A percentile compares a stretch with the other conserved stretches of the same genome.
Evolutionary conservation across 306 rosid species (phyloP).

Genomic region (cucumber (Cucumis sativus)): Cucumber_9930_V3 NC_026657.2:11905001-11905500

Average conservation of each 20-base stretch:
- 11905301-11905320: slow-evolving; percentile 64
- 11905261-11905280: slow-evolving; percentile 54
- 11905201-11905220: slow-evolving; percentile 55
- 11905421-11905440: not conserved
- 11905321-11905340: slow-evolving; percentile 53
- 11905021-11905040: slow-evolving; percentile 18
- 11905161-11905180: slow-evolving; percentile 26
- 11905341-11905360: not conserved
- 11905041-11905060: slow-evolving; percentile 2
- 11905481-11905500: too few relatives aligned
- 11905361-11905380: slow-evolving; percentile 3
- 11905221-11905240: slow-evolving; percentile 57
- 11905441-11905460: not conserved
- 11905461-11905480: too few relatives aligned
- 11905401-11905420: not conserved
- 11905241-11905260: slow-evolving; percentile 73
- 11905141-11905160: slow-evolving; percentile 67
- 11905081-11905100: slow-evolving; percentile 34
- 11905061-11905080: slow-evolving; percentile 14
- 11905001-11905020: slow-evolving; percentile 33
- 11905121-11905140: slow-evolving; percentile 58
- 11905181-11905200: slow-evolving; percentile 25
- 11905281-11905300: slow-evolving; percentile 42
- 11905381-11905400: not conserved
- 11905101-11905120: slow-evolving; percentile 55